A percentile compares a stretch with the other conserved stretches of the same genome.
Evolutionary conservation across 495 filamentous ascomycete species (phyloP).

Genomic region (Cenococcum geophilum): DNA sequence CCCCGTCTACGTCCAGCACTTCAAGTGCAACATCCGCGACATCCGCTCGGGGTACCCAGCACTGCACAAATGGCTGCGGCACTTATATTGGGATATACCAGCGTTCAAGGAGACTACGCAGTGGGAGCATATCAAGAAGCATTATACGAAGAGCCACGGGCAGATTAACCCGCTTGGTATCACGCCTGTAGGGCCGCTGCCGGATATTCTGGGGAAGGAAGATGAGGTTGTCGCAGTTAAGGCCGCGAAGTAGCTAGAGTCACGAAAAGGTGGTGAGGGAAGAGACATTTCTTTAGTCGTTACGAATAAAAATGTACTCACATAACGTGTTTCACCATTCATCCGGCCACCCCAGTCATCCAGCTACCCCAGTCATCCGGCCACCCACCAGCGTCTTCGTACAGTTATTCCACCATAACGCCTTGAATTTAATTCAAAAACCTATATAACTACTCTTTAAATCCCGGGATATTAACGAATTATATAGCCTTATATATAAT

Average conservation of each 20-base stretch:
- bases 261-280: too few species aligned
- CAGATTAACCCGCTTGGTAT: conserved; percentile 60
- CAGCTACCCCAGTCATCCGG: too few species aligned
- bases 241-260: conserved; percentile 18
- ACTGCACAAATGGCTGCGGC: conserved; percentile 61
- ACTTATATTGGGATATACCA: conserved; percentile 61
- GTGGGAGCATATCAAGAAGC: conserved; percentile 66
- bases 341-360: too few species aligned
- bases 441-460: too few species aligned
- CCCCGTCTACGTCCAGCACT: conserved; percentile 85
- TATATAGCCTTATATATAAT: too few species aligned
- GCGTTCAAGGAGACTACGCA: conserved; percentile 59
- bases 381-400: too few species aligned
- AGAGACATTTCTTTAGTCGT: too few species aligned
- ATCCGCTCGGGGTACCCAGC: conserved; percentile 71
- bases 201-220: conserved; percentile 55
- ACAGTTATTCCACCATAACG: too few species aligned
- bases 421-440: too few species aligned
- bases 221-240: conserved; percentile 54
- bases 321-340: too few species aligned
- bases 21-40: conserved; percentile 84
- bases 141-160: conserved; percentile 65
- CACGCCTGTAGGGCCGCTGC: conserved; percentile 59
- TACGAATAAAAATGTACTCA: too few species aligned
- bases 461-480: too few species aligned